Percentiles rank a stretch among this genome's conserved stretches.
Conservation (phyloP, 352 stramenopile genomes). For the Phytophthora fragariaefolia region DNA sequence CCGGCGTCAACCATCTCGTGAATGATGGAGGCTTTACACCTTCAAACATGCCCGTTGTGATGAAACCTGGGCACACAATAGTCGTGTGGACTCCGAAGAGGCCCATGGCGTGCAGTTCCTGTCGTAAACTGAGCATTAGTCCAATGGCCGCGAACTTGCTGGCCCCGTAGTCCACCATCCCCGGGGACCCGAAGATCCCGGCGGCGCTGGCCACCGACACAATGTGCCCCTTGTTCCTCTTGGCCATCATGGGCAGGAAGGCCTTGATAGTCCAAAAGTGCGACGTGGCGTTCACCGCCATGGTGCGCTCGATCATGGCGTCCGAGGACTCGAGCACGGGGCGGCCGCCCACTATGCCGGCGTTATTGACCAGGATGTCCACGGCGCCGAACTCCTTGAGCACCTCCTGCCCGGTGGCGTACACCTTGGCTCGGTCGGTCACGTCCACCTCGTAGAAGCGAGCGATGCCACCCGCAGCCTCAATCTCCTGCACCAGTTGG, state of each 20-base stretch:
- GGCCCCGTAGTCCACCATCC: slow-evolving; percentile 63
- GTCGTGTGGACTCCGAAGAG: slow-evolving; percentile 54
- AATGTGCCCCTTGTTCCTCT: slow-evolving; percentile 52
- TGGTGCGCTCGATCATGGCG: slow-evolving; percentile 53
- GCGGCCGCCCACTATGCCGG: slow-evolving; percentile 55
- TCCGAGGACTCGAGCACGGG: slow-evolving; percentile 48
- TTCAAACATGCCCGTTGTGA: slow-evolving; percentile 74
- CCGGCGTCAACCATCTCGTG: slow-evolving; percentile 50
- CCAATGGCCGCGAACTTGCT: slow-evolving; percentile 57
- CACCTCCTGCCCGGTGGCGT: slow-evolving; percentile 29
- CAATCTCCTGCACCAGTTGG: slow-evolving; percentile 43
- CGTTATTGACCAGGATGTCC: slow-evolving; percentile 64
- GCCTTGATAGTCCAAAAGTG: slow-evolving; percentile 65
- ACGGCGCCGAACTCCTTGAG: slow-evolving; percentile 36
- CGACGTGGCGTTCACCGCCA: slow-evolving; percentile 53
- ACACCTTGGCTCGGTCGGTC: slow-evolving; percentile 42
- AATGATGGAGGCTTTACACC: slow-evolving; percentile 48
- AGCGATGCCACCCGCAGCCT: slow-evolving; percentile 28
- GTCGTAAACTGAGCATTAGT: slow-evolving; percentile 50
- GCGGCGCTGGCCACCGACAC: slow-evolving; percentile 57
- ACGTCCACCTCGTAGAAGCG: slow-evolving; percentile 50
- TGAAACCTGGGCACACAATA: slow-evolving; percentile 64
- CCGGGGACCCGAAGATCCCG: slow-evolving; percentile 49
- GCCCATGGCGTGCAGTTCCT: slow-evolving; percentile 55
- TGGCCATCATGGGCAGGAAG: slow-evolving; percentile 53